Evolutionary conservation across 495 filamentous ascomycete genomes (phyloP).

Genomic region (Cercophora samala): DNA sequence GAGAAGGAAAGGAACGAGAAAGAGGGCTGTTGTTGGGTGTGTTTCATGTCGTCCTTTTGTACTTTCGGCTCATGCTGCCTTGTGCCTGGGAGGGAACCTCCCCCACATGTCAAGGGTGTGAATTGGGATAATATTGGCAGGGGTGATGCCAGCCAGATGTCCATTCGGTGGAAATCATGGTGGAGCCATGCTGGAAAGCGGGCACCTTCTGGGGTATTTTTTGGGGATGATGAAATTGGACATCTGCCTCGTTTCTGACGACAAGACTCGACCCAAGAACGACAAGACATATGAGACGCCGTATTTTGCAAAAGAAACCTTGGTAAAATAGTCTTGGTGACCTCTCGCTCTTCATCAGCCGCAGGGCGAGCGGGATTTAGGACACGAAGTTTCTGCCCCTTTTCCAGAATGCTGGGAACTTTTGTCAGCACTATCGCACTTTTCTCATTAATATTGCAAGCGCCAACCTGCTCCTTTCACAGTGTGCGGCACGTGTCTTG

Average conservation of each 20-base stretch:
- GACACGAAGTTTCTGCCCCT: not conserved
- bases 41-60: slow-evolving; percentile 8
- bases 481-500: not conserved
- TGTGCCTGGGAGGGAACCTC: not conserved
- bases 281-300: no score
- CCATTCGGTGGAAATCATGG: not conserved
- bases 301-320: no score
- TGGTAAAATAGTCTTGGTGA: no score
- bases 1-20: not conserved
- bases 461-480: not conserved
- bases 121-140: not conserved
- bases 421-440: not conserved
- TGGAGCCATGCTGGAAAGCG: not conserved
- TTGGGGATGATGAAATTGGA: not conserved
- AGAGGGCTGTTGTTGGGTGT: not conserved
- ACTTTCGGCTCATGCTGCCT: not conserved
- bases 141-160: not conserved
- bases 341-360: not conserved
- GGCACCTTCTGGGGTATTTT: not conserved
- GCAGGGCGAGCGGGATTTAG: not conserved
- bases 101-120: not conserved
- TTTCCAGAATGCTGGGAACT: not conserved
- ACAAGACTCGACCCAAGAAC: not conserved
- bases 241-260: not conserved
- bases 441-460: not conserved